Conservation (phyloP, 805 yeast genomes). For the Groenewaldozyma tartarivorans region DNA sequence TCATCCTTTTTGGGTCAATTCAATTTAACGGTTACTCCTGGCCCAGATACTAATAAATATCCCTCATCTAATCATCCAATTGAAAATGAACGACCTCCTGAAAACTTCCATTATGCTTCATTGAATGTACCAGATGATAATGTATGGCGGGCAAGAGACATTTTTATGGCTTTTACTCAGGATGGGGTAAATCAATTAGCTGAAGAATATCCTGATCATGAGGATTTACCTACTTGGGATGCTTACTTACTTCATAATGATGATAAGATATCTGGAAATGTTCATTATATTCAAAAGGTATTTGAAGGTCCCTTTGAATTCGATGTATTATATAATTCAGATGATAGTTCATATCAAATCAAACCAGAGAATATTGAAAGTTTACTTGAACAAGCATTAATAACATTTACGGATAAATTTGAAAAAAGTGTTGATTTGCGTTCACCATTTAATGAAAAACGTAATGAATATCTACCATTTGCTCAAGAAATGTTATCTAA, state of each 20-base stretch:
- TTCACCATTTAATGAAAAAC: slow-evolving; percentile 40
- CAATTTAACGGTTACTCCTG: slow-evolving; percentile 48
- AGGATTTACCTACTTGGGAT: slow-evolving; percentile 33
- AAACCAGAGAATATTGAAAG: slow-evolving; percentile 19
- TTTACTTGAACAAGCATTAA: slow-evolving; percentile 26
- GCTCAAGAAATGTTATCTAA: slow-evolving; percentile 77
- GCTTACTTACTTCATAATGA: slow-evolving; percentile 48
- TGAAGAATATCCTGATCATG: slow-evolving; percentile 23
- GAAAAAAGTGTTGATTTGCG: slow-evolving; percentile 38
- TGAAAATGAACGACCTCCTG: slow-evolving; percentile 19
- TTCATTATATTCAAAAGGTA: slow-evolving; percentile 70
- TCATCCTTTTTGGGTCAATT: slow-evolving; percentile 64
- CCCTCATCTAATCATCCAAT: slow-evolving; percentile 44
- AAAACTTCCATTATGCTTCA: slow-evolving; percentile 54
- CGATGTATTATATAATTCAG: slow-evolving; percentile 52
- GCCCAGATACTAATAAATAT: slow-evolving; percentile 34
- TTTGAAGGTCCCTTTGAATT: slow-evolving; percentile 70
- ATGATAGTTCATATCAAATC: slow-evolving; percentile 31
- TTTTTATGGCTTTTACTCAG: slow-evolving; percentile 58
- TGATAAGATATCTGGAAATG: slow-evolving; percentile 56
- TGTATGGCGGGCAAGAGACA: slow-evolving; percentile 71
- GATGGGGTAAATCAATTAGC: slow-evolving; percentile 51
- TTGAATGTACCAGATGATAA: slow-evolving; percentile 61
- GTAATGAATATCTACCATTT: slow-evolving; percentile 38
- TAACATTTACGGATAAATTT: slow-evolving; percentile 45